Evolutionary conservation across 1,284 basidiomycete species (phyloP), one percentile per base, ranked within the genome.

Genomic region (Pseudozyma pruni): DNA sequence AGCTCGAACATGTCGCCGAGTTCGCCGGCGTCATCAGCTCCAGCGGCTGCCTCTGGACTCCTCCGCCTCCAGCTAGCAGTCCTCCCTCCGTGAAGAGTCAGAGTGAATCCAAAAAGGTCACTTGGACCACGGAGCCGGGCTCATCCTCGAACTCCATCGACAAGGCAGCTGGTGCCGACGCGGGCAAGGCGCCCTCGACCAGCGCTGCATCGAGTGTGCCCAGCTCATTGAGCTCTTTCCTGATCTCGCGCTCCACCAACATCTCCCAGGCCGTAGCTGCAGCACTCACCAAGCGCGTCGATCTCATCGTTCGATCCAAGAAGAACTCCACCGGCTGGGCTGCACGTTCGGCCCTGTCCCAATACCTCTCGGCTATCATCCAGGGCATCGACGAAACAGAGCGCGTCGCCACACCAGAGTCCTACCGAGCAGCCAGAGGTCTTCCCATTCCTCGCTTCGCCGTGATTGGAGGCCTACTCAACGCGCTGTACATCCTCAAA

Each of bases 21-120:
- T 79, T 81, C 47, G 63, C 62, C 22, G 53, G 60, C 32, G 43
- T 63, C 22, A 54, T 81, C 42, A 74, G 52, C 25, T 67, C 53
- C 13, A 76, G 75, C 23, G 72, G 66, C 10, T 69, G 73, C 29
- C 63, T 80, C 7, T 81, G 80, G 80, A 60, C 63, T 3, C 61
- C 63, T 29, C 61, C 70, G 7, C 49, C 56, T 25, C 61, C 57
- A 23, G 34, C 48, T 11, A 16, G 25, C 19, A 42, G 38, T 42
- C 46, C 55, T 19, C 57, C 53, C 1, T 38, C 25, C 9, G 49
- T 42, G 23, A 17, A 37, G 0, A 22, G 47, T 13, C 19, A 22
- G 17, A 55, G 40, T 29, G 16, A 39, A 16, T 40, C 53, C n/a
- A 11, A 32, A 11, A 60, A 56, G 25, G 50, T 68, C 20, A 57